Percentiles rank a stretch among this genome's conserved stretches.
phyloP scores from a whole-genome alignment of 2,329 filamentous ascomycete species.

The Aurifilum marmelostoma region DNA sequence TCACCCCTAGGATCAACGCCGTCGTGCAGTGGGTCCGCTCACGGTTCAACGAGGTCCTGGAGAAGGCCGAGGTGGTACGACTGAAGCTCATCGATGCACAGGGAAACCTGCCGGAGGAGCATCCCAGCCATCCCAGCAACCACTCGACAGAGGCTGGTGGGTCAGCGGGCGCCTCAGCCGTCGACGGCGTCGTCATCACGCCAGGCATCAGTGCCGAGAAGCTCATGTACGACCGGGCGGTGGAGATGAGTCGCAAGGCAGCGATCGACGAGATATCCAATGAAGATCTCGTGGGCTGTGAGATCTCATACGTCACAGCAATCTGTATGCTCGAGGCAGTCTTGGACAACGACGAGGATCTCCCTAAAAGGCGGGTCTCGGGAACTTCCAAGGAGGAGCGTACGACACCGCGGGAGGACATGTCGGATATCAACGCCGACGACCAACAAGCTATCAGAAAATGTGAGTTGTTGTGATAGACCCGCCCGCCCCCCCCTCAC shows the following conservation, averaged over 20 bases:
- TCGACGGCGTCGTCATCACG: constrained; percentile 81
- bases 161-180: constrained; percentile 63
- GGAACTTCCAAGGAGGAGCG: constrained; percentile 47
- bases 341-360: constrained; percentile 76
- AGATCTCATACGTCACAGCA: constrained; percentile 90
- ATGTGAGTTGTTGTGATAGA: constrained; percentile 54
- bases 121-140: constrained; percentile 84
- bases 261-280: constrained; percentile 96
- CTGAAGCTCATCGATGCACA: constrained; percentile 86
- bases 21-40: constrained; percentile 94
- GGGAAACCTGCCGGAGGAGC: constrained; percentile 77
- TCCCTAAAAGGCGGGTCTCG: constrained; percentile 43
- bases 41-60: constrained; percentile 95
- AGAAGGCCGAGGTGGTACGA: constrained; percentile 94
- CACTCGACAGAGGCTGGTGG: constrained; percentile 62
- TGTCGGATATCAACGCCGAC: constrained; percentile 63
- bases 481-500: too few relatives aligned
- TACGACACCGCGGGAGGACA: constrained; percentile 46
- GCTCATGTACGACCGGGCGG: constrained; percentile 94
- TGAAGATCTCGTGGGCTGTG: constrained; percentile 83
- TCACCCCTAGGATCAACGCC: constrained; percentile 78
- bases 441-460: constrained; percentile 75
- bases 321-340: constrained; percentile 95
- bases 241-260: constrained; percentile 94
- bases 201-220: constrained; percentile 93